Evolutionary conservation across 164 flowering plant species (phyloP), one percentile per base, ranked within the genome.

Genomic region (Vitis rotundifolia): DNA sequence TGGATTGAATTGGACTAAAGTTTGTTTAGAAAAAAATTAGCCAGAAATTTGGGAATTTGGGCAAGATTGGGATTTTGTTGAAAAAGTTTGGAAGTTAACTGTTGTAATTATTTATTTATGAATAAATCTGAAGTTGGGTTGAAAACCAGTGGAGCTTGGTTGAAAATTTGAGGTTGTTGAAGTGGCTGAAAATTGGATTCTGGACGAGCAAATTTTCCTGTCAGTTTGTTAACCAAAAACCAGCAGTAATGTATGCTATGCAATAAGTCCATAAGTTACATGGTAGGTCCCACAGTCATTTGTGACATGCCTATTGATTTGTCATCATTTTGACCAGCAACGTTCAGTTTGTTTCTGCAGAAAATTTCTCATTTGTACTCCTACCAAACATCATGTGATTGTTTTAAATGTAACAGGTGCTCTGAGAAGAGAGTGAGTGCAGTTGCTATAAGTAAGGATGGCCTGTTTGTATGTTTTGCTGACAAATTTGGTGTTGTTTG

Each of bases 401-500:
- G 61, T 44, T 55, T 55, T 73, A 15, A 64, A 61, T 76, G 66
- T n/a, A 55, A 64, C 85, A 92, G 99, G 77, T 80, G 67, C 68
- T 83, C 97, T 2, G 99, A 95, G 74, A 95, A 95, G 91, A 85
- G 97, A 81, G 99, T 95, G 71, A 93, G 84, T 73, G 97, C 99
- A 9, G 87, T 88, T 79, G 91, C 97, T 5, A 76, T 95, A 67
- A 91, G 93, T 76, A 77, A 63, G 61, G 91, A 95, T 77, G 90
- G 78, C 29, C 64, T 51, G 18, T 86, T 79, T 82, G 90, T 88
- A 60, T 84, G 88, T 80, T 95, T 83, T 85, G 93, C 99, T 53
- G 99, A 96, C 75, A 96, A 96, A 77, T 96, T 96, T 82, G 99
- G 98, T 56, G 97, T 88, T 64, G 91, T 93, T 16, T 93, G 97